Percentiles rank a stretch among this genome's conserved stretches.
phyloP scores from a whole-genome alignment of 176 grass and related monocot species.

The maize (Zea mays) region DNA sequence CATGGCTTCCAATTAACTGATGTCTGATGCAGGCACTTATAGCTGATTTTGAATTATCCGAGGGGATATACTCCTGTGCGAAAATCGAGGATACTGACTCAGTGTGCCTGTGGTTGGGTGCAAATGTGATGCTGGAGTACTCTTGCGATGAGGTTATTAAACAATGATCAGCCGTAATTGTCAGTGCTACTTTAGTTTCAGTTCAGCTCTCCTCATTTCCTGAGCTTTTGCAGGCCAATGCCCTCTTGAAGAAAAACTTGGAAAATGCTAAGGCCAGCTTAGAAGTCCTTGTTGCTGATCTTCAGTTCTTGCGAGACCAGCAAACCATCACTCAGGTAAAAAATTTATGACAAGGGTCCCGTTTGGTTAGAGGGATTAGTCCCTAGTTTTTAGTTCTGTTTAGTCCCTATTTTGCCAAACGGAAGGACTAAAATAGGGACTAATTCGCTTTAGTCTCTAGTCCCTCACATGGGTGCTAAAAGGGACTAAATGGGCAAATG shows the following conservation, averaged over 20 bases:
- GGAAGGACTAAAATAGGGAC: too few species aligned
- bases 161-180: not conserved
- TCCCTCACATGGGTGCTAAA: too few species aligned
- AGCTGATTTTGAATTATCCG: slow-evolving; percentile 91
- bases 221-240: slow-evolving; percentile 56
- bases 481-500: too few species aligned
- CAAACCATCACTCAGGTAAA: slow-evolving; percentile 94
- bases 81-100: slow-evolving; percentile 80
- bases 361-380: too few species aligned
- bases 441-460: too few species aligned
- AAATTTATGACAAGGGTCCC: not conserved
- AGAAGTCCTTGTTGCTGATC: slow-evolving; percentile 81
- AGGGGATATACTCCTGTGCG: slow-evolving; percentile 89
- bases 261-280: slow-evolving; percentile 97
- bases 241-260: slow-evolving; percentile 85
- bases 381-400: too few species aligned
- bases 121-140: slow-evolving; percentile 97
- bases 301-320: slow-evolving; percentile 95
- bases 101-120: slow-evolving; percentile 94
- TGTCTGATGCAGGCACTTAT: slow-evolving; percentile 61
- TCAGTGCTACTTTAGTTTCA: not conserved
- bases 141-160: slow-evolving; percentile 78
- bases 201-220: not conserved
- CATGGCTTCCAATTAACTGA: slow-evolving; percentile 11
- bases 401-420: too few species aligned